These are phyloP conservation scores for Tetrapyrgos nigripes DNA, from an alignment of 1,284 basidiomycete genomes.

Conservation along the genomic window DNA sequence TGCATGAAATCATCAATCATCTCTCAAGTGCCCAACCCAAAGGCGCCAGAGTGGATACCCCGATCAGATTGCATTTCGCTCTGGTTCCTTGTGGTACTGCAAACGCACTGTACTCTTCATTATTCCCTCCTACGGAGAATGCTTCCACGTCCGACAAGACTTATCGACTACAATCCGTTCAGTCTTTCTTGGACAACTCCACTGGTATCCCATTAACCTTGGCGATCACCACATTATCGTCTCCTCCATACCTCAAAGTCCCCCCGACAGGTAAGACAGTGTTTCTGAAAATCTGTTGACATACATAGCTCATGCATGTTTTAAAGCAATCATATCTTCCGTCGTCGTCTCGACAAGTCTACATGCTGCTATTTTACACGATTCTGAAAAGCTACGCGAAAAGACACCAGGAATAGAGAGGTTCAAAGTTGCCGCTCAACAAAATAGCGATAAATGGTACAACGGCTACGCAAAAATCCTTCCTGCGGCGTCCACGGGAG, in stretches of 20 bases:
- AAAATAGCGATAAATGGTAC: slow-evolving; percentile 82
- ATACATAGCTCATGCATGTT: slow-evolving; percentile 1
- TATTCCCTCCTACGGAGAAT: slow-evolving; percentile 51
- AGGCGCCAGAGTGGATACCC: slow-evolving; percentile 19
- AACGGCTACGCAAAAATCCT: slow-evolving; percentile 63
- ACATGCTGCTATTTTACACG: slow-evolving; percentile 87
- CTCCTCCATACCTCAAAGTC: slow-evolving; percentile 33
- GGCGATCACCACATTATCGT: slow-evolving; percentile 56
- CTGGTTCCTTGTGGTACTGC: slow-evolving; percentile 90
- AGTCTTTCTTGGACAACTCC: slow-evolving; percentile 46
- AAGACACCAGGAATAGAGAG: slow-evolving; percentile 81
- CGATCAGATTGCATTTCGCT: slow-evolving; percentile 46
- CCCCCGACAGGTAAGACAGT: slow-evolving; percentile 23
- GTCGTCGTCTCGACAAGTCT: slow-evolving; percentile 82
- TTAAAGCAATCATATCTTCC: slow-evolving; percentile 47
- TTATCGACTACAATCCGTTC: slow-evolving; percentile 63
- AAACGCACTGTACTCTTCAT: slow-evolving; percentile 85
- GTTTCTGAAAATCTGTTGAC: neutral
- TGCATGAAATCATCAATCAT: slow-evolving; percentile 83
- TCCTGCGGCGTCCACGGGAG: slow-evolving; percentile 43
- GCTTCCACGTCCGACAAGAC: slow-evolving; percentile 32
- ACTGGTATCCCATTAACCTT: slow-evolving; percentile 60
- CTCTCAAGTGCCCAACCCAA: slow-evolving; percentile 46
- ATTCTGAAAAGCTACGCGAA: slow-evolving; percentile 79
- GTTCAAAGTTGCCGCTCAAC: slow-evolving; percentile 84